A percentile compares a stretch with the other conserved stretches of the same genome.
Conservation (phyloP, 257 asterid species). For the Dorcoceras hygrometricum region DNA sequence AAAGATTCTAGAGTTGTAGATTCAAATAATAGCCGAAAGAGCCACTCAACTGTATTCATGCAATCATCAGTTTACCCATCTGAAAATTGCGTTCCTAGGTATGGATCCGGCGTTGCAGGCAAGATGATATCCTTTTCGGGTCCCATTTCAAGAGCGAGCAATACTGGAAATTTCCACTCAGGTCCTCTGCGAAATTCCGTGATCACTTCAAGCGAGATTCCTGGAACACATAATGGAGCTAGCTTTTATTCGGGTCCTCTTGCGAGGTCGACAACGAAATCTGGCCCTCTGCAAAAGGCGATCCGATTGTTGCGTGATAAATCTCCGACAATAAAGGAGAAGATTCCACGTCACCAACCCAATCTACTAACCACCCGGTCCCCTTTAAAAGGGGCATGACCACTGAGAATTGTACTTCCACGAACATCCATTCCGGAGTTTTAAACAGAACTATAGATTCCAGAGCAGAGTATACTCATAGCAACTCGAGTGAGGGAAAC, state of each 20-base stretch:
- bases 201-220: slow-evolving; percentile 35
- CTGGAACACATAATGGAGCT: slow-evolving; percentile 33
- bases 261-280: slow-evolving; percentile 41
- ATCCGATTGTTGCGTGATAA: slow-evolving; percentile 58
- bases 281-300: slow-evolving; percentile 42
- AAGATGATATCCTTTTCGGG: slow-evolving; percentile 58
- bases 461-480: slow-evolving; percentile 21
- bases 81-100: slow-evolving; percentile 52
- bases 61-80: slow-evolving; percentile 81
- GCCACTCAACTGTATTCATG: slow-evolving; percentile 57
- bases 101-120: slow-evolving; percentile 43
- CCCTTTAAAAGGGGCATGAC: slow-evolving; percentile 38
- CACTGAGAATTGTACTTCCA: slow-evolving; percentile 39
- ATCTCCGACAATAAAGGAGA: slow-evolving; percentile 37
- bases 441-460: slow-evolving; percentile 28
- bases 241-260: slow-evolving; percentile 68
- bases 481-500: slow-evolving; percentile 34
- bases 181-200: slow-evolving; percentile 56
- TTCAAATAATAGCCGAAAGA: slow-evolving; percentile 44
- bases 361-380: slow-evolving; percentile 30
- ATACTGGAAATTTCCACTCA: slow-evolving; percentile 39
- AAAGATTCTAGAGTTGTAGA: slow-evolving; percentile 44
- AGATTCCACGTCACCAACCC: slow-evolving; percentile 32
- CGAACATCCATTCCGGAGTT: slow-evolving; percentile 24
- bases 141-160: slow-evolving; percentile 50